These are phyloP conservation scores for Fusarium begoniae DNA, from an alignment of 2,329 filamentous ascomycete species.

Conservation along the genomic window DNA sequence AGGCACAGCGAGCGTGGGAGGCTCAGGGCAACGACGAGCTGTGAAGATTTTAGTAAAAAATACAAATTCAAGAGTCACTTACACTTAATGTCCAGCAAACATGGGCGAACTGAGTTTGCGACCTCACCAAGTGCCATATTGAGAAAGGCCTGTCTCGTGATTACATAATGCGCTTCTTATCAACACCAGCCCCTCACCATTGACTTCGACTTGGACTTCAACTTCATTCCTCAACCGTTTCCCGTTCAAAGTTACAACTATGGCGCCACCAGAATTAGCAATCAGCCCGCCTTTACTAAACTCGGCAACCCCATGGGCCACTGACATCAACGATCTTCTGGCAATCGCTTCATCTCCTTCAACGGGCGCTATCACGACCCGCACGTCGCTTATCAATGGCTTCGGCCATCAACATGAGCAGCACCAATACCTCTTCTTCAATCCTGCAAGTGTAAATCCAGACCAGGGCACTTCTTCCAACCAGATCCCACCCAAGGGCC, in stretches of 20 bases:
- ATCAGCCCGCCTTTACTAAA: conserved; percentile 76
- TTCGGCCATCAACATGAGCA: conserved; percentile 68
- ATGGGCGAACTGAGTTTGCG: not conserved
- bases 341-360: conserved; percentile 67
- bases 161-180: conserved; percentile 21
- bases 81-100: not conserved
- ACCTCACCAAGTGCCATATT: not conserved
- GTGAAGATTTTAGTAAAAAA: not conserved
- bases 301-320: conserved; percentile 80
- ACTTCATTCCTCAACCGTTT: too few relatives aligned
- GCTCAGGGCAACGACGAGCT: not conserved
- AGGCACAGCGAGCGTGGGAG: conserved; percentile 21
- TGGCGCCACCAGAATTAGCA: conserved; percentile 46
- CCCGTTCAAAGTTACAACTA: not conserved
- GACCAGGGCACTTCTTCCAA: conserved; percentile 33
- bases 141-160: not conserved
- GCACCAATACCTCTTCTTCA: conserved; percentile 75
- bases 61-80: not conserved
- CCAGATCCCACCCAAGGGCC: conserved; percentile 20
- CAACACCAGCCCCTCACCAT: conserved; percentile 8
- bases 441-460: conserved; percentile 48
- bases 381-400: conserved; percentile 72
- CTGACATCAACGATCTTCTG: conserved; percentile 67
- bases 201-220: not conserved
- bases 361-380: conserved; percentile 78